These are phyloP conservation scores for Paracamarosporium sp. DNA, from an alignment of 2,329 filamentous ascomycete species.

Conservation along the genomic window DNA sequence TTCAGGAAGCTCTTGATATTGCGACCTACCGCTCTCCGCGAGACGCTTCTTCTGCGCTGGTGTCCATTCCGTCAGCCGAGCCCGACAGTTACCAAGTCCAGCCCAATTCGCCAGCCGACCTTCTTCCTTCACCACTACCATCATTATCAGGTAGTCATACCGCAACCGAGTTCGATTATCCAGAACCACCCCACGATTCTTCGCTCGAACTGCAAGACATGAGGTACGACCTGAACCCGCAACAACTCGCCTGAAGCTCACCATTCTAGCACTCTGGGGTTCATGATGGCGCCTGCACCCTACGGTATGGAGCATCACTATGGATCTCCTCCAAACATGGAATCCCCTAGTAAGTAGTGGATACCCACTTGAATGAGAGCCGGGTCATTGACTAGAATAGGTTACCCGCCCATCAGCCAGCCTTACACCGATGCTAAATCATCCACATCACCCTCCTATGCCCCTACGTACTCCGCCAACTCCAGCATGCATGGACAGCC, in stretches of 20 bases:
- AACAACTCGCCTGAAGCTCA: slow-evolving; percentile 17
- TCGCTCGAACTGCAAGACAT: slow-evolving; percentile 43
- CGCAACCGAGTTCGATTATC: slow-evolving; percentile 24
- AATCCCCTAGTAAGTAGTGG: slow-evolving; percentile 29
- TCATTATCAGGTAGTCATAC: slow-evolving; percentile 29
- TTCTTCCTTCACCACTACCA: slow-evolving; percentile 29
- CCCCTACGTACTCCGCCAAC: slow-evolving; percentile 35
- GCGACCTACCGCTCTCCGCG: slow-evolving; percentile 26
- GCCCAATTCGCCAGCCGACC: slow-evolving; percentile 14
- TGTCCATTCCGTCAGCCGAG: slow-evolving; percentile 17
- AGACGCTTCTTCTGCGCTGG: slow-evolving; percentile 18
- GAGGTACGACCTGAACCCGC: slow-evolving; percentile 35
- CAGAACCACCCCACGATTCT: slow-evolving; percentile 28
- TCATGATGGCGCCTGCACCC: slow-evolving; percentile 49
- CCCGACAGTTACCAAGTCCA: slow-evolving; percentile 21
- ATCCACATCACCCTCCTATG: slow-evolving; percentile 35
- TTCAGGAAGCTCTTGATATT: slow-evolving; percentile 27
- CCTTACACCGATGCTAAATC: slow-evolving; percentile 37
- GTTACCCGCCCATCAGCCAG: slow-evolving; percentile 38
- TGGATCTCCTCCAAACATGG: slow-evolving; percentile 36
- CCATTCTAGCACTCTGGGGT: slow-evolving; percentile 44
- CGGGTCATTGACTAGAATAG: slow-evolving; percentile 14
- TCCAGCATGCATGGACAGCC: slow-evolving; percentile 30
- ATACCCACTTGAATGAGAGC: neutral
- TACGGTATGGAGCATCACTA: slow-evolving; percentile 45